Conservation (phyloP, 2,329 filamentous ascomycete genomes). For the Rutstroemia sp. region DNA sequence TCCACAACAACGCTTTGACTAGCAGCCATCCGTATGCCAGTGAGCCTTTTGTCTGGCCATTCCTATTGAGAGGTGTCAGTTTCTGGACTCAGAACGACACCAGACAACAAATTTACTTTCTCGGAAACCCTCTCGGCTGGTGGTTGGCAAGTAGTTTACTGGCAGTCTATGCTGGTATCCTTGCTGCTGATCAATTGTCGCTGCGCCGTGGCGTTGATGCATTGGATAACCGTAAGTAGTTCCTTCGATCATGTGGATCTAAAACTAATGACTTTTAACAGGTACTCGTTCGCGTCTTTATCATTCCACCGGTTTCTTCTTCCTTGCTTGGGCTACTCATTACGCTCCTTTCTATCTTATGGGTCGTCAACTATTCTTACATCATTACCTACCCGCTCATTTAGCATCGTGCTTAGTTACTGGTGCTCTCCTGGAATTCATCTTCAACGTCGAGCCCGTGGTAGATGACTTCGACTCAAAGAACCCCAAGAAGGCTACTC, state of each 20-base stretch:
- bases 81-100: conserved; percentile 99
- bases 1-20: conserved; percentile 96
- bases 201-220: conserved; percentile 89
- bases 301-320: conserved; percentile 98
- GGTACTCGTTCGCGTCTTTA: conserved; percentile 90
- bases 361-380: conserved; percentile 95
- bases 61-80: conserved; percentile 91
- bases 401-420: conserved; percentile 85
- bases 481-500: conserved; percentile 38
- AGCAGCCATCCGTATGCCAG: conserved; percentile 95
- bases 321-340: conserved; percentile 94
- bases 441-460: conserved; percentile 83
- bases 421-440: conserved; percentile 86
- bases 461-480: conserved; percentile 39
- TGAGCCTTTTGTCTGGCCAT: conserved; percentile 94
- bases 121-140: conserved; percentile 95
- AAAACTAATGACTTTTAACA: conserved; percentile 33
- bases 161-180: conserved; percentile 86
- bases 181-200: conserved; percentile 88
- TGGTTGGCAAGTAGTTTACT: conserved; percentile 91
- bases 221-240: conserved; percentile 77
- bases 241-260: not conserved
- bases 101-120: conserved; percentile 94
- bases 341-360: conserved; percentile 98
- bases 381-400: conserved; percentile 95